Evolutionary conservation across 2,329 filamentous ascomycete species (phyloP), one percentile per base, ranked within the genome.

Genomic region (Botryotinia convoluta): DNA sequence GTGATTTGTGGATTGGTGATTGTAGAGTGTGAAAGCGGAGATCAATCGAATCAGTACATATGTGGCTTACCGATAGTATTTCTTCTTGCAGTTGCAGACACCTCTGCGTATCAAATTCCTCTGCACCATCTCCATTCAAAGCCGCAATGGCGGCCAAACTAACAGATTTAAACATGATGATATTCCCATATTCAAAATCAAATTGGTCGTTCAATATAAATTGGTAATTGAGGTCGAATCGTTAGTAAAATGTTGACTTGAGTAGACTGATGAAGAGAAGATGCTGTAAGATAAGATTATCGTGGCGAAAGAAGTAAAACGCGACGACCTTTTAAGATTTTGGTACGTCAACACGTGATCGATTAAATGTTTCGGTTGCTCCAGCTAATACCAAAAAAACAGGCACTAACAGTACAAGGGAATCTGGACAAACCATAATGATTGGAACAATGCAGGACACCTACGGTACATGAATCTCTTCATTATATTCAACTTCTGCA

Each of bases 101-200:
- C 37, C 61, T 22, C 69, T 78, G 77, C 18, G 76, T 75, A 18
- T 78, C 76, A n/a, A 72, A 75, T n/a, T 76, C 73, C 6, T 67
- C 45, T 39, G 7, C 10, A 7, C 60, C 62, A 45, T 72, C 62
- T 9, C 73, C 75, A 44, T 75, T 69, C 22, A 75, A 18, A 57
- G 74, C 73, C 22, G 74, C 74, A 71, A 69, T 16, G 29, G 73
- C 75, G 61, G 74, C 74, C 37, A 65, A 26, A 45, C n/a, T 20
- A 44, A 10, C 61, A 20, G 45, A 45, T n/a, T 12, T 35, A 57
- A 35, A 73, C 59, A 73, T 71, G 32, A 16, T 63, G 20, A 9
- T 8, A 51, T 60, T 59, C 35, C 39, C 45, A 59, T 72, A 35
- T 14, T 67, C 39, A 45, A 29, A 16, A n/a, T 62, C 29, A 37